These are phyloP conservation scores for Backusella morwellensis DNA, from an alignment of 192 early-diverging fungal species.

Conservation along the genomic window DNA sequence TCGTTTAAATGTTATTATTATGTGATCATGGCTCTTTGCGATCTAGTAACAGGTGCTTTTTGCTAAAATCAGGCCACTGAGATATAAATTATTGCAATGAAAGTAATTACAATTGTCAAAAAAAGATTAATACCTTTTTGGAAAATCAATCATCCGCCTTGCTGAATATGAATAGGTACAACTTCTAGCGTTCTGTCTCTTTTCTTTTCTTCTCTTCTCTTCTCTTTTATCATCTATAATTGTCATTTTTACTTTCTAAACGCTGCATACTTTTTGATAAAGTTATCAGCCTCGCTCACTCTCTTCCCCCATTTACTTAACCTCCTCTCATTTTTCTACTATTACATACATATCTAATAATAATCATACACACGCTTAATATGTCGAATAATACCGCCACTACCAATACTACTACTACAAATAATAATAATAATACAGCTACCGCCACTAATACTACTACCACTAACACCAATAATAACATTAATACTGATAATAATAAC, in stretches of 20 bases:
- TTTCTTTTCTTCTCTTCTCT: neutral
- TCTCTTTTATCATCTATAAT: neutral
- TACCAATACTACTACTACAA: neutral
- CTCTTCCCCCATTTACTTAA: neutral
- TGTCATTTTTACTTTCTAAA: neutral
- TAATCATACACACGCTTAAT: neutral
- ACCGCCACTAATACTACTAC: neutral
- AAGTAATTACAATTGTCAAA: neutral
- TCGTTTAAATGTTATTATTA: neutral
- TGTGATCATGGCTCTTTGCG: neutral
- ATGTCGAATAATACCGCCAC: neutral
- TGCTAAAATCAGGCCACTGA: conserved; percentile 5
- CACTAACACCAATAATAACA: neutral
- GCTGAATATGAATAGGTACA: neutral
- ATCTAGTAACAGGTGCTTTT: neutral
- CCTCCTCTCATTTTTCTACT: conserved; percentile 3
- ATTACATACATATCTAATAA: neutral
- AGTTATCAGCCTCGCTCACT: neutral
- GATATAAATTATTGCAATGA: neutral
- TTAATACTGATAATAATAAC: neutral
- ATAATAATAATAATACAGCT: neutral
- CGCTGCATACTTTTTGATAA: neutral
- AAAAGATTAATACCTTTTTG: neutral
- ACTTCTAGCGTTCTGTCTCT: neutral
- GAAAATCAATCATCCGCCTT: neutral